phyloP scores from a whole-genome alignment of 768 basidiomycete species.

The Suillus cothurnatus region DNA sequence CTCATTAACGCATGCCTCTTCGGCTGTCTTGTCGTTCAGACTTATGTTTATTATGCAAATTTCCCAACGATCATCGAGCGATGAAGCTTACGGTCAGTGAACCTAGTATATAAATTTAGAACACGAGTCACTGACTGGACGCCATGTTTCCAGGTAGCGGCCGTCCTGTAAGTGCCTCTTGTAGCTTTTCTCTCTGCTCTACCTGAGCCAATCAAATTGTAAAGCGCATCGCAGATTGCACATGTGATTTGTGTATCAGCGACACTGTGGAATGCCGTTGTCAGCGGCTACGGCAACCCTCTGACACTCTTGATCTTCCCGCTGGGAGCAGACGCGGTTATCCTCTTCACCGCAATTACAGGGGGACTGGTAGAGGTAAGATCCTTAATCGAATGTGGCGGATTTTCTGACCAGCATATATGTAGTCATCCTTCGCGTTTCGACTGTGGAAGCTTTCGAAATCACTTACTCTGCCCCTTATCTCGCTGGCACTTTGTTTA shows the following conservation, averaged over 20 bases:
- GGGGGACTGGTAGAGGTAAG: not conserved
- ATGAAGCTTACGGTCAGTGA: conserved; percentile 11
- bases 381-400: not conserved
- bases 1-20: conserved; percentile 15
- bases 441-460: conserved; percentile 8
- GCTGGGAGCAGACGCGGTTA: not conserved
- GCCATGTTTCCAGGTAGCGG: conserved; percentile 4
- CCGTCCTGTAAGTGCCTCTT: conserved; percentile 2
- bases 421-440: conserved; percentile 1
- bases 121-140: not conserved
- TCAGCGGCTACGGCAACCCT: not conserved
- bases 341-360: conserved; percentile 4
- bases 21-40: conserved; percentile 15
- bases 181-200: not conserved
- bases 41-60: conserved; percentile 15
- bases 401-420: not conserved
- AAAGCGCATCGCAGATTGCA: not conserved
- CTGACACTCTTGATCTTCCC: not conserved
- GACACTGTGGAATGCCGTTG: not conserved
- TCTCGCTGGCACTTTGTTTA: conserved; percentile 4
- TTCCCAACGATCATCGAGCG: conserved; percentile 13
- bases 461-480: not conserved
- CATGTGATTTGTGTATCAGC: not conserved
- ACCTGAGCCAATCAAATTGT: not conserved
- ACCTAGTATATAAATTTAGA: not conserved